A percentile compares a stretch with the other conserved stretches of the same genome.
Conservation (phyloP, 2,329 filamentous ascomycete genomes). For the Talaromyces sp. region DNA sequence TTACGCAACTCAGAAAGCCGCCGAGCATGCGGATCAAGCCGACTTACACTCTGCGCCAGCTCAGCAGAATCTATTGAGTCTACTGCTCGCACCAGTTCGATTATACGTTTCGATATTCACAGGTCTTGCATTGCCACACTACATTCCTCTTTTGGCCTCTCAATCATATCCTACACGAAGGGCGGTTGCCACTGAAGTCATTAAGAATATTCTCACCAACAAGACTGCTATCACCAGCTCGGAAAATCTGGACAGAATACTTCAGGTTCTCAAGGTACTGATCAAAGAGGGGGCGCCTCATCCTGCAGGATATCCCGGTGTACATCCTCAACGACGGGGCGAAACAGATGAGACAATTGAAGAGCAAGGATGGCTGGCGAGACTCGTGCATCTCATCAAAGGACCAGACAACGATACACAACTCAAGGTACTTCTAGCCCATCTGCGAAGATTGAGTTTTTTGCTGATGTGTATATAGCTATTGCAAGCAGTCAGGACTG, state of each 20-base stretch:
- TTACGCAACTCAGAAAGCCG: constrained; percentile 82
- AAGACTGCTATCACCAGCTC: constrained; percentile 75
- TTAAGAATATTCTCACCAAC: constrained; percentile 76
- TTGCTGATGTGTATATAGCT: constrained; percentile 49
- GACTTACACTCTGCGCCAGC: constrained; percentile 85
- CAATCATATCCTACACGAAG: constrained; percentile 91
- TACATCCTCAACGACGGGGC: constrained; percentile 68
- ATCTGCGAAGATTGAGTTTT: not conserved
- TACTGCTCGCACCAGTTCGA: constrained; percentile 87
- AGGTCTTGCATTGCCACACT: constrained; percentile 87
- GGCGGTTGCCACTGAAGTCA: constrained; percentile 86
- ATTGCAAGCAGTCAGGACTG: constrained; percentile 80
- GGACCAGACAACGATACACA: constrained; percentile 87
- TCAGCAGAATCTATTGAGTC: constrained; percentile 82
- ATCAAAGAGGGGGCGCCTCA: constrained; percentile 89
- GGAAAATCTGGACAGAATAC: constrained; percentile 79
- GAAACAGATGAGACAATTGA: constrained; percentile 98
- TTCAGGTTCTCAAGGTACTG: constrained; percentile 84
- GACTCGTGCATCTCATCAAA: constrained; percentile 84
- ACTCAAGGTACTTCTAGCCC: constrained; percentile 61
- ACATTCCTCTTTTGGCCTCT: constrained; percentile 82
- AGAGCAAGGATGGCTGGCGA: constrained; percentile 94
- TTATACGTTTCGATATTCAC: constrained; percentile 94
- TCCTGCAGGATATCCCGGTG: constrained; percentile 78
- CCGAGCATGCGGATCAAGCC: constrained; percentile 88